Evolutionary conservation across 768 basidiomycete species (phyloP).

Genomic region (Leccinum disarticulatum): DNA sequence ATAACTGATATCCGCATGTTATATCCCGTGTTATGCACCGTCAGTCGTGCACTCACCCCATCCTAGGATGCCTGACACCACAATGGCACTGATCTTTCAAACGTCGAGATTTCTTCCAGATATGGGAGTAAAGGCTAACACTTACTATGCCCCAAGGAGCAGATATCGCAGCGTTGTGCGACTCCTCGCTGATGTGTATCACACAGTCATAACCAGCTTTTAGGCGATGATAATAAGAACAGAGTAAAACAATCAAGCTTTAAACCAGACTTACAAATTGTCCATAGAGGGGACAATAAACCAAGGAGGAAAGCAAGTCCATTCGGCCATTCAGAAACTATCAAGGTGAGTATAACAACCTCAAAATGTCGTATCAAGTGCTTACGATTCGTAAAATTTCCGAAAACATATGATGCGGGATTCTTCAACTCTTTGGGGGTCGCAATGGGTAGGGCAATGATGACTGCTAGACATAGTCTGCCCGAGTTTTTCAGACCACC

Average conservation of each 20-base stretch:
- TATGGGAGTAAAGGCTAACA: neutral
- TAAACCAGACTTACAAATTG: slow-evolving; percentile 32
- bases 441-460: slow-evolving; percentile 63
- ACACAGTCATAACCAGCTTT: slow-evolving; percentile 38
- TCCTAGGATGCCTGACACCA: slow-evolving; percentile 45
- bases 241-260: slow-evolving; percentile 39
- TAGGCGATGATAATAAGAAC: neutral
- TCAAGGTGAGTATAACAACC: neutral
- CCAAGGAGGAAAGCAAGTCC: slow-evolving; percentile 47
- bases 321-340: slow-evolving; percentile 43
- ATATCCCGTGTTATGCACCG: neutral
- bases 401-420: slow-evolving; percentile 56
- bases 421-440: slow-evolving; percentile 63
- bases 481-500: neutral
- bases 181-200: slow-evolving; percentile 55
- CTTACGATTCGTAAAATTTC: slow-evolving; percentile 57
- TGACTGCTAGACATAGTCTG: slow-evolving; percentile 16
- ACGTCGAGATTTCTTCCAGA: neutral
- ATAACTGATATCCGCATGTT: slow-evolving; percentile 38
- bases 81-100: slow-evolving; percentile 35
- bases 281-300: slow-evolving; percentile 48
- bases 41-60: slow-evolving; percentile 32
- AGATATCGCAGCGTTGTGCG: slow-evolving; percentile 50
- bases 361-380: neutral
- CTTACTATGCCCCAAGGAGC: slow-evolving; percentile 58